These are phyloP conservation scores for Hyaloperonospora brassicae DNA, from an alignment of 352 stramenopile species.

Conservation along the genomic window DNA sequence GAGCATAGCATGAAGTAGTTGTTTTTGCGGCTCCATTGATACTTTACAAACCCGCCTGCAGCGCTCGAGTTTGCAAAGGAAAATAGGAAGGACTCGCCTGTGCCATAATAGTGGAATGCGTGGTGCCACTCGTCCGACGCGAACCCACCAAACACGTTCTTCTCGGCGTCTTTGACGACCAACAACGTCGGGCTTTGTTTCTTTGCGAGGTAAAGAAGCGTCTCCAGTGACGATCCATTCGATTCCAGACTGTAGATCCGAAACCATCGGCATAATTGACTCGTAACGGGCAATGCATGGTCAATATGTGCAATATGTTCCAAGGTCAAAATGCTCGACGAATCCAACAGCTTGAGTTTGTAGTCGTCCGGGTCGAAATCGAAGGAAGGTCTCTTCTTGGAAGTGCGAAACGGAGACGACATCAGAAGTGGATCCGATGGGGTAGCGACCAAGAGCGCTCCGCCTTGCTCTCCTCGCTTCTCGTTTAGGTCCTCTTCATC, in stretches of 20 bases:
- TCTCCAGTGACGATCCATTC: slow-evolving; percentile 73
- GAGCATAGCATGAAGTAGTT: slow-evolving; percentile 89
- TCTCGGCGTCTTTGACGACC: slow-evolving; percentile 68
- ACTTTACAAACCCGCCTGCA: slow-evolving; percentile 54
- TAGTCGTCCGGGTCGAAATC: slow-evolving; percentile 56
- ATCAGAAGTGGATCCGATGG: slow-evolving; percentile 12
- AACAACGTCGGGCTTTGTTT: slow-evolving; percentile 70
- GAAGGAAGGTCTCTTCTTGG: slow-evolving; percentile 46
- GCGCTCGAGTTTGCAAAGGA: slow-evolving; percentile 45
- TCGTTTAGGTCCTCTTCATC: slow-evolving; percentile 29
- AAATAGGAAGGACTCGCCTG: slow-evolving; percentile 86
- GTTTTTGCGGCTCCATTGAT: slow-evolving; percentile 84
- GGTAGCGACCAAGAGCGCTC: slow-evolving; percentile 21
- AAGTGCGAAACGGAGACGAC: slow-evolving; percentile 21
- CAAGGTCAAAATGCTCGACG: slow-evolving; percentile 60
- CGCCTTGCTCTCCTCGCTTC: slow-evolving; percentile 22
- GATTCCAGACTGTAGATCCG: slow-evolving; percentile 71
- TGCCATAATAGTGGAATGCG: slow-evolving; percentile 84
- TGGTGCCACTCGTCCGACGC: slow-evolving; percentile 69
- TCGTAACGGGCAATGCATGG: slow-evolving; percentile 62
- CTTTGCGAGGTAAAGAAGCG: slow-evolving; percentile 55
- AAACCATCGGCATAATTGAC: slow-evolving; percentile 74
- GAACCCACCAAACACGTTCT: slow-evolving; percentile 80
- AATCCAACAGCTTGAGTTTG: slow-evolving; percentile 61
- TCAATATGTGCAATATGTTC: slow-evolving; percentile 71